These are phyloP conservation scores for Draba incana DNA, from an alignment of 345 rosid species.

Conservation along the genomic window DNA sequence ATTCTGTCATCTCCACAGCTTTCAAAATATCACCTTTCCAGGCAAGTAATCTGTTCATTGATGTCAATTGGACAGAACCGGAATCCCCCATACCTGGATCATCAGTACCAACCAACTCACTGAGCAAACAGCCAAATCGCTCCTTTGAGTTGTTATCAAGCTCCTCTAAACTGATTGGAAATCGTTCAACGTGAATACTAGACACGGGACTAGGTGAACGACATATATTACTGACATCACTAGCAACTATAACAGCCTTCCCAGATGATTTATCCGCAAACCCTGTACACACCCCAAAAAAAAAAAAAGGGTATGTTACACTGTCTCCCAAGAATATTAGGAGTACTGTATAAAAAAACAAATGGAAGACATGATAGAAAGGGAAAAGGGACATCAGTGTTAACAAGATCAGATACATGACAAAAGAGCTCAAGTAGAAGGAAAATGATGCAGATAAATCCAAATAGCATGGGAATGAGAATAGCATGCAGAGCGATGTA, in stretches of 20 bases:
- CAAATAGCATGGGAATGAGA: conserved; percentile 28
- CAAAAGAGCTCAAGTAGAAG: conserved; percentile 13
- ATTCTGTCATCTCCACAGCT: conserved; percentile 73
- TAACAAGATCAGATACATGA: conserved; percentile 19
- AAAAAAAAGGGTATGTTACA: background rate
- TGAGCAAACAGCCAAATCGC: conserved; percentile 63
- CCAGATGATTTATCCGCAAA: conserved; percentile 63
- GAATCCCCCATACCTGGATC: conserved; percentile 63
- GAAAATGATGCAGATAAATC: conserved; percentile 15
- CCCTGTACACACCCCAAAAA: conserved; percentile 50
- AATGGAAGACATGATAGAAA: conserved; percentile 19
- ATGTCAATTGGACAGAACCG: conserved; percentile 55
- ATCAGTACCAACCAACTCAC: conserved; percentile 66
- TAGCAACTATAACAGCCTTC: conserved; percentile 53
- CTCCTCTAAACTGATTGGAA: conserved; percentile 71
- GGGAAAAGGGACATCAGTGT: conserved; percentile 19
- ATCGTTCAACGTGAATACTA: conserved; percentile 55
- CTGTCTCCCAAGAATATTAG: conserved; percentile 13
- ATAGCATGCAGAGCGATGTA: conserved; percentile 2
- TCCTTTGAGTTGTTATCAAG: conserved; percentile 54
- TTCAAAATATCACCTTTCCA: conserved; percentile 71
- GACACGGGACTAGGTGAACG: conserved; percentile 64
- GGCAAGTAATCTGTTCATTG: conserved; percentile 61
- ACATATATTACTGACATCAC: conserved; percentile 59
- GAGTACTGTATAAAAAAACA: conserved; percentile 5